These are phyloP conservation scores for Metahyphopichia silvanorum DNA, from an alignment of 805 yeast genomes.

Conservation along the genomic window DNA sequence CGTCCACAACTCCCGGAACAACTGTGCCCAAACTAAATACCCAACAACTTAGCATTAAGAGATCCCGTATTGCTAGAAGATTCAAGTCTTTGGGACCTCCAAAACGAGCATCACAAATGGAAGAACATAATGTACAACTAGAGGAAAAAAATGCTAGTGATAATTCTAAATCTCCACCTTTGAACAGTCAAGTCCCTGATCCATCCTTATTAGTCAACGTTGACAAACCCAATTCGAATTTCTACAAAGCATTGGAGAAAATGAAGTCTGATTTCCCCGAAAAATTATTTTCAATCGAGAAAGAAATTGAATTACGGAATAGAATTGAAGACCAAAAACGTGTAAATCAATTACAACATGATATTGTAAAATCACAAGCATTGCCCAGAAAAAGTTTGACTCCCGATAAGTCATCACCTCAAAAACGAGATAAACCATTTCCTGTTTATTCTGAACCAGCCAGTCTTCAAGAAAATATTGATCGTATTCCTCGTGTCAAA, in stretches of 20 bases:
- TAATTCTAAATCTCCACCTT: neutral
- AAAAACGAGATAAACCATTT: slow-evolving; percentile 4
- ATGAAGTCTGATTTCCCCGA: slow-evolving; percentile 8
- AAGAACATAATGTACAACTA: too few species aligned
- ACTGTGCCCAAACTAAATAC: slow-evolving; percentile 3
- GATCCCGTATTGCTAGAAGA: slow-evolving; percentile 34
- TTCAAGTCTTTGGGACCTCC: slow-evolving; percentile 48
- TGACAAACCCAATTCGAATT: slow-evolving; percentile 10
- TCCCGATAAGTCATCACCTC: neutral
- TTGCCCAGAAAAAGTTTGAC: neutral
- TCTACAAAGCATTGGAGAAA: slow-evolving; percentile 13
- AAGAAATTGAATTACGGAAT: slow-evolving; percentile 19
- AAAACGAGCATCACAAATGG: slow-evolving; percentile 36
- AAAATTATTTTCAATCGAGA: slow-evolving; percentile 12
- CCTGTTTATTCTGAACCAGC: slow-evolving; percentile 6
- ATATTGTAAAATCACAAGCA: neutral
- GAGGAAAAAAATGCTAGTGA: neutral
- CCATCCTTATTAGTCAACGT: slow-evolving; percentile 2
- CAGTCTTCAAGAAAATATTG: too few species aligned
- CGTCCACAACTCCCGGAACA: slow-evolving; percentile 7
- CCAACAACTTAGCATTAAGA: slow-evolving; percentile 16
- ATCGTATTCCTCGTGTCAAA: slow-evolving; percentile 8
- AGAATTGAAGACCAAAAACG: slow-evolving; percentile 24
- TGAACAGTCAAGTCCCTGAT: slow-evolving; percentile 6
- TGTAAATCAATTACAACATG: slow-evolving; percentile 12